These are phyloP conservation scores for Trypanosoma caninum DNA, from an alignment of 208 protist genomes.

Conservation along the genomic window DNA sequence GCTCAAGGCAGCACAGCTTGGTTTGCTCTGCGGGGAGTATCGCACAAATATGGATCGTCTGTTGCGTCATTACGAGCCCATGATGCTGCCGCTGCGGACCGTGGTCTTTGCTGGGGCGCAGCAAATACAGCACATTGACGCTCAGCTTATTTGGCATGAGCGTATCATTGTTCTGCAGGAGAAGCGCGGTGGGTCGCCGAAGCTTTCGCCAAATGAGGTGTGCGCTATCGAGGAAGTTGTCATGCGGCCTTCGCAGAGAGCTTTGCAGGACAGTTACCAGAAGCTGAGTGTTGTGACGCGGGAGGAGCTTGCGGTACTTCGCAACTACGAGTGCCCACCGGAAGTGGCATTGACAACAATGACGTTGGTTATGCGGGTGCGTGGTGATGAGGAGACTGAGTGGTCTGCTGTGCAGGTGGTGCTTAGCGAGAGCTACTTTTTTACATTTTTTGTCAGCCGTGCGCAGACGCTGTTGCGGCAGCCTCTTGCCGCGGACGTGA, in stretches of 20 bases:
- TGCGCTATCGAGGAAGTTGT: constrained; percentile 36
- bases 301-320: constrained; percentile 46
- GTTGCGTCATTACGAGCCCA: constrained; percentile 51
- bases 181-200: constrained; percentile 22
- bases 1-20: constrained; percentile 47
- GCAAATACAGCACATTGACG: constrained; percentile 31
- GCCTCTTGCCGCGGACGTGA: constrained; percentile 29
- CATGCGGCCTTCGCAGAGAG: constrained; percentile 29
- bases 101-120: constrained; percentile 40
- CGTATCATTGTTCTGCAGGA: constrained; percentile 57
- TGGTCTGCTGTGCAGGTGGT: constrained; percentile 64
- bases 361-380: constrained; percentile 55
- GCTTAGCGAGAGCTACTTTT: constrained; percentile 72
- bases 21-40: constrained; percentile 71
- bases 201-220: constrained; percentile 41
- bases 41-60: constrained; percentile 50
- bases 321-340: constrained; percentile 63
- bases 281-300: constrained; percentile 39
- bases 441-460: constrained; percentile 65
- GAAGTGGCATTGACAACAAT: constrained; percentile 62
- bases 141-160: constrained; percentile 66
- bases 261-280: constrained; percentile 48
- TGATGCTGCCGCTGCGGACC: constrained; percentile 38
- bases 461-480: constrained; percentile 47
- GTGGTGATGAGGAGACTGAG: constrained; percentile 36